Evolutionary conservation across 345 rosid species (phyloP), one percentile per base, ranked within the genome.

Genomic region (Lepidium sativum): DNA sequence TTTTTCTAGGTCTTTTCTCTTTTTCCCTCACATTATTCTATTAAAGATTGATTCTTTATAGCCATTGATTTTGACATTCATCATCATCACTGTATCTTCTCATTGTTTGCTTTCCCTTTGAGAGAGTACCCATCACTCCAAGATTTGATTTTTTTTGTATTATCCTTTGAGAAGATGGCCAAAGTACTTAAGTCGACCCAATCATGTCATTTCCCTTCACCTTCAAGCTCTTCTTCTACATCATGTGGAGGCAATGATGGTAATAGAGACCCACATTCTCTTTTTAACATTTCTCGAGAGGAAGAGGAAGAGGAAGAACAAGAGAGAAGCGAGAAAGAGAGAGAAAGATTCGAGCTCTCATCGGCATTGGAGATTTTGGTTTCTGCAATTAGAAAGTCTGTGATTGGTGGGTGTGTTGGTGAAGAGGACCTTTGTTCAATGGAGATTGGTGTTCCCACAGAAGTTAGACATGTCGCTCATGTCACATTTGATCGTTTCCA

Each of bases 401-500:
- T 95, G 62, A 83, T 83, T 69, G 85, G 94, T 68, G 74, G 74
- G 0, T 74, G 74, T 68, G 79, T 71, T 73, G 79, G 82, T 43
- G 79, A 80, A 70, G 91, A 78, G 44, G 83, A 80, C 74, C 77
- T 88, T 63, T 85, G 81, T 41, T 59, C 83, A 6, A 95, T 95
- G 98, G 98, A 95, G 81, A 95, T 95, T 81, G 97, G 98, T 39
- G 74, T 83, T 68, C 99, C 99, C 5, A 86, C 97, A 2, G 78
- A 95, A 70, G 99, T 95, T 57, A 82, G 95, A 49, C 99, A 95
- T 73, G 94, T 95, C 23, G 94, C 97, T 35, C 99, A 95, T 80
- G 99, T 95, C 25, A 95, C 97, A n/a, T 95, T 95, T 65, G 99
- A 95, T 78, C 83, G 99, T 74, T 95, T 95, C 63, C 81, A 91